Evolutionary conservation across 345 rosid genomes (phyloP).

Genomic region (Pistacia vera): DNA sequence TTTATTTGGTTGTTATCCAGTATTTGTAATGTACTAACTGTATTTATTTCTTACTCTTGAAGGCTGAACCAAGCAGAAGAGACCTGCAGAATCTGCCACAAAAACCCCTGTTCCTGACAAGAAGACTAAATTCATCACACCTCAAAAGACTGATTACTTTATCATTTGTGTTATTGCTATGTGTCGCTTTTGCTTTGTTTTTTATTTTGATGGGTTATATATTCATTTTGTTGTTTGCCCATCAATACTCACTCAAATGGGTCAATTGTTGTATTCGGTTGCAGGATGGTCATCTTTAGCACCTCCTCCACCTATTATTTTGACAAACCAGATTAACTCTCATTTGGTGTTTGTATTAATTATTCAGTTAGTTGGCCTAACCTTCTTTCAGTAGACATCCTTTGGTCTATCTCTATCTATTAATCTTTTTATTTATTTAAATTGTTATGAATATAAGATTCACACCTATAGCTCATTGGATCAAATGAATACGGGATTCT

Average conservation of each 20-base stretch:
- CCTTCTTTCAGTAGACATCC: too few species aligned
- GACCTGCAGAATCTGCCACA: slow-evolving; percentile 47
- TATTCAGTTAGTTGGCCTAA: too few species aligned
- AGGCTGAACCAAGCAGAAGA: slow-evolving; percentile 67
- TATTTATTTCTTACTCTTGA: slow-evolving; percentile 2
- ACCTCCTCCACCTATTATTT: too few species aligned
- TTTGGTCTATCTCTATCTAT: too few species aligned
- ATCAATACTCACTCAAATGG: not conserved
- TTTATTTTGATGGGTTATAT: not conserved
- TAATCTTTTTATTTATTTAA: too few species aligned
- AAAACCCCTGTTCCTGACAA: slow-evolving; percentile 54
- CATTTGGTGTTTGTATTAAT: too few species aligned
- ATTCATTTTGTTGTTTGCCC: not conserved
- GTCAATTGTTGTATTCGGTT: too few species aligned
- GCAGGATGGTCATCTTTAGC: too few species aligned
- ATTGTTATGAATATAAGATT: too few species aligned
- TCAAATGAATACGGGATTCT: not conserved
- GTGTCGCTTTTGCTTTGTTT: not conserved
- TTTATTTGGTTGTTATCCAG: not conserved
- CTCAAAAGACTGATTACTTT: slow-evolving; percentile 55
- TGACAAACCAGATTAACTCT: too few species aligned
- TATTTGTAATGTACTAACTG: not conserved
- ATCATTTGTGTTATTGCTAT: not conserved
- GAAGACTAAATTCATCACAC: slow-evolving; percentile 73
- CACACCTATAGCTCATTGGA: not conserved